Base-by-base conservation (phyloP, 169 alveolate genomes). In the Amoebophrya sp. region DNA sequence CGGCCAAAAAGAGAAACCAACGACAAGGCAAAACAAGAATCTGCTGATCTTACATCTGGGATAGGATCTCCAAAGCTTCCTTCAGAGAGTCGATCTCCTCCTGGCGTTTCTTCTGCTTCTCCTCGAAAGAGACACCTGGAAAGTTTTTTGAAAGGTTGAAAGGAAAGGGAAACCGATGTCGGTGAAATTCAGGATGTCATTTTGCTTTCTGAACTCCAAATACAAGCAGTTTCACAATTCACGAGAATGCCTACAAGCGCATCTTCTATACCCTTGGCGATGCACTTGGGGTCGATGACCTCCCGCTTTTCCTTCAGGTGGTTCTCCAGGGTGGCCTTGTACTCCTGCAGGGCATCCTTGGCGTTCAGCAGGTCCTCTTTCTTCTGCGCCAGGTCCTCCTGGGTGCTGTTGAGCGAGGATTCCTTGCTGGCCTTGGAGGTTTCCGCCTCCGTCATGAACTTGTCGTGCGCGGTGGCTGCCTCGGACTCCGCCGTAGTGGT, bases 61-160 rank as follows among this genome's bases (percentile, higher is more conserved):
- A 2, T 1, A 66, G 83, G 18, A 66, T 66, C 32, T 66, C 83
- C 83, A 66, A 25, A 0, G 83, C 83, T 25, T 66, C 83, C 32
- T 66, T 66, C 83, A 66, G 35, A 2, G 83, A 66, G 35, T 66
- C 83, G 83, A 66, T 66, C 32, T 66, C 83, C 18, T 66, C 83
- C 83, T 66, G 83, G 83, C 83, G 83, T 25, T 66, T 66, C 83
- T 66, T 66, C 83, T 66, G 83, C 83, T 66, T 66, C 83, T 66
- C 83, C 83, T 66, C 83, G 83, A 66, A 66, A 25, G 35, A 12
- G 38, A n/a, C n/a, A n/a, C n/a, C n/a, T n/a, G n/a, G n/a, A n/a
- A n/a, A n/a, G n/a, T n/a, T n/a, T n/a, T n/a, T n/a, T n/a, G n/a
- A n/a, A n/a, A n/a, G n/a, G n/a, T n/a, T n/a, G n/a, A n/a, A n/a